Base-by-base conservation (phyloP, 805 yeast genomes). In the Metschnikowia arizonensis region DNA sequence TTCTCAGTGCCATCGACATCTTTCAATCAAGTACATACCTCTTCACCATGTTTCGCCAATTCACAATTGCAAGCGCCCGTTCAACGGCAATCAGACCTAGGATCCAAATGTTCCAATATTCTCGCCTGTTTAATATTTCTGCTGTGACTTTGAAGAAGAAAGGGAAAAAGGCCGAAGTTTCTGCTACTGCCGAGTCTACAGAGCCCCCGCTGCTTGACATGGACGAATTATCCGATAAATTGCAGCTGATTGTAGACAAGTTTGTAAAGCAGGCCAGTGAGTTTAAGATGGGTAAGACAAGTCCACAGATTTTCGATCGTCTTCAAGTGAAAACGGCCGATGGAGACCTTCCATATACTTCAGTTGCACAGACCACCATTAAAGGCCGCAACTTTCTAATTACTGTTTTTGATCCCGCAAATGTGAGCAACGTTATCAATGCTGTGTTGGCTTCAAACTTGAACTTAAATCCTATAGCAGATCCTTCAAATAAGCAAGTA, bases 381-480 rank as follows among this genome's bases (percentile, higher is more conserved):
- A 83, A 83, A 53, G 93, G 91, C 5, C 76, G 86, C 55, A 73
- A 79, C 53, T 70, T 88, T 42, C 65, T 78, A 26, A 78, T 91
- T n/a, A 88, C 96, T 0, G 90, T 89, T 1, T 91, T 84, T 63
- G 97, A 91, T 58, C 95, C 96, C 5, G 74, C 73, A 42, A 76
- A 86, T 53, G 74, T 80, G 32, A 84, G 87, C 55, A 74, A 77
- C 49, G 77, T 91, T 24, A 75, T 85, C 24, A 81, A 88, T 42
- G 74, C 90, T 0, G 81, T 91, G 15, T 62, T 88, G 48, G 83
- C 78, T 1, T 73, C 90, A 0, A 77, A 78, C 8, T 66, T 87
- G 60, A 85, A 86, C 57, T 64, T 91, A 72, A 88, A 83, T 48
- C 96, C 98, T 1, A 90, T 85, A 59, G 73, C 72, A 18, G 90